Conservation (phyloP, 768 basidiomycete species). For the Terana coerulea region DNA sequence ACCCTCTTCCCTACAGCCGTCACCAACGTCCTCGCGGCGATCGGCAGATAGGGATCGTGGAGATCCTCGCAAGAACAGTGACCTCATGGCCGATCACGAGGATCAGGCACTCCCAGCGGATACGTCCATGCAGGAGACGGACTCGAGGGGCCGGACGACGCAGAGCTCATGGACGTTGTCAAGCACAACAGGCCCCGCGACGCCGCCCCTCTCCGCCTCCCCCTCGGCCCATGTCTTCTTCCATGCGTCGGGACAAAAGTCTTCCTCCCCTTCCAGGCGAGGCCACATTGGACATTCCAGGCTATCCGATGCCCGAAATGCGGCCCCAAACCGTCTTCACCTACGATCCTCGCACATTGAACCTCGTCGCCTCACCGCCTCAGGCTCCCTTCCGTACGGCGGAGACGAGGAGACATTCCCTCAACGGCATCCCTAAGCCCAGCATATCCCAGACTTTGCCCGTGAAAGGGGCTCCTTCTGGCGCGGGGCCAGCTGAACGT, state of each 20-base stretch:
- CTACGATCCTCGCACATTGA: constrained; percentile 51
- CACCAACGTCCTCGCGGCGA: constrained; percentile 69
- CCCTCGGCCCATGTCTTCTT: constrained; percentile 16
- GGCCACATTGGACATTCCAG: constrained; percentile 23
- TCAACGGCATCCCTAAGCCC: constrained; percentile 63
- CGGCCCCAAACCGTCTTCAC: constrained; percentile 67
- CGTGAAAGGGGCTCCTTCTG: constrained; percentile 14
- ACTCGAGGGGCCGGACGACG: constrained; percentile 22
- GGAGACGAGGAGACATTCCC: constrained; percentile 71
- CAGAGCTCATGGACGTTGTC: constrained; percentile 23
- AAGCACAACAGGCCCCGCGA: constrained; percentile 18
- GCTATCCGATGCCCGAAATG: constrained; percentile 30
- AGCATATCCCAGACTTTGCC: constrained; percentile 51
- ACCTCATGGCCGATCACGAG: constrained; percentile 41
- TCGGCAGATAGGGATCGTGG: constrained; percentile 54
- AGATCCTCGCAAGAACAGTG: constrained; percentile 39
- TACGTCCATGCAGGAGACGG: constrained; percentile 19
- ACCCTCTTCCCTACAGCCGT: constrained; percentile 71
- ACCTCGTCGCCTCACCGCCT: constrained; percentile 55
- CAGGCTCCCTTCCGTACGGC: constrained; percentile 56
- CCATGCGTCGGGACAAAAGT: constrained; percentile 61
- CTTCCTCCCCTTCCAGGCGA: constrained; percentile 72
- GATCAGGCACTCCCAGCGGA: constrained; percentile 26
- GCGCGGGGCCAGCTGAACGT: constrained; percentile 14
- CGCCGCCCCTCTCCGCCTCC: constrained; percentile 14